Percentiles rank a stretch among this genome's conserved stretches.
phyloP scores from a whole-genome alignment of 805 yeast species.

The Pichia exigua region DNA sequence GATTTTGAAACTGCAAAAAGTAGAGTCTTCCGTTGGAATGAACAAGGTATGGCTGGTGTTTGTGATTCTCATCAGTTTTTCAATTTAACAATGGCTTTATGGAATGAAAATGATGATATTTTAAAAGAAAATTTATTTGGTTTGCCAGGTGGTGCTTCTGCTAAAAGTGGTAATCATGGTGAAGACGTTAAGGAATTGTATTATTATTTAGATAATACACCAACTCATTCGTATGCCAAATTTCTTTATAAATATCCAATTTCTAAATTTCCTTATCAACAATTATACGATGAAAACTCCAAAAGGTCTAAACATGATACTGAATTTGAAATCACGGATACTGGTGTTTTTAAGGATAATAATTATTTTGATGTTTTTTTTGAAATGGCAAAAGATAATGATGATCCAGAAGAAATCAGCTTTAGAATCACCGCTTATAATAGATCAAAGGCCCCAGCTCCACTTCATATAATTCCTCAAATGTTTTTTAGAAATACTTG shows the following conservation, averaged over 20 bases:
- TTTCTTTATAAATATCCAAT: constrained; percentile 92
- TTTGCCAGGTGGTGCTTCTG: constrained; percentile 70
- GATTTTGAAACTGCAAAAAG: constrained; percentile 79
- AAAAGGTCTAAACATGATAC: constrained; percentile 56
- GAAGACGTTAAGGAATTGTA: constrained; percentile 88
- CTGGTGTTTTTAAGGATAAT: constrained; percentile 62
- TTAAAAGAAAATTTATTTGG: constrained; percentile 85
- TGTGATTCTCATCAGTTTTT: constrained; percentile 74
- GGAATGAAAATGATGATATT: constrained; percentile 85
- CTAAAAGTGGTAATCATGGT: constrained; percentile 73
- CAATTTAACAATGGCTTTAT: constrained; percentile 73
- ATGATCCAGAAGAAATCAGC: constrained; percentile 69
- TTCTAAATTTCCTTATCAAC: constrained; percentile 69
- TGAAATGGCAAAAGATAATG: constrained; percentile 82
- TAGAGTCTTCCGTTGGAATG: constrained; percentile 89
- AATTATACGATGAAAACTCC: constrained; percentile 60
- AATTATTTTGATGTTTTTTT: constrained; percentile 81
- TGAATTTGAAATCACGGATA: constrained; percentile 80
- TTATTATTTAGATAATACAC: constrained; percentile 84
- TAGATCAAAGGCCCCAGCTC: constrained; percentile 77
- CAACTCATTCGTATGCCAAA: constrained; percentile 89
- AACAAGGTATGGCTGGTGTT: constrained; percentile 89
- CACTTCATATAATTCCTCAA: constrained; percentile 81
- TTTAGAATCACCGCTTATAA: constrained; percentile 86
- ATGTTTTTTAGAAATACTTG: constrained; percentile 81